A percentile compares a stretch with the other conserved stretches of the same genome.
Evolutionary conservation across 2,329 filamentous ascomycete species (phyloP).

Genomic region (Hymenotorrendiella dingleyae): DNA sequence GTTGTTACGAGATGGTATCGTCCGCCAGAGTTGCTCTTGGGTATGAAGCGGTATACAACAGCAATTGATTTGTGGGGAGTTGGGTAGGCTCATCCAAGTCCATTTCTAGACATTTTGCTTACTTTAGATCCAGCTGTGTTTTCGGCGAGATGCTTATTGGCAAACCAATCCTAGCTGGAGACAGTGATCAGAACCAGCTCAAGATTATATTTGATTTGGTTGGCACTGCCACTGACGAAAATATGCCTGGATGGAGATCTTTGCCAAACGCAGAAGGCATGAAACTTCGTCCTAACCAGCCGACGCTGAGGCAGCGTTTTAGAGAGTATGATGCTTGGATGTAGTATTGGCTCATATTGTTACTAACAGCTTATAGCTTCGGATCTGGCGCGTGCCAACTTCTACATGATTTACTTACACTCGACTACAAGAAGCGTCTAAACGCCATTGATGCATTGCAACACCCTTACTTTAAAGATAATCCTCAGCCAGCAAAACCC

Average conservation of each 20-base stretch:
- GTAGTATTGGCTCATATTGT: conserved; percentile 8
- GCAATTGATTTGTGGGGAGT: conserved; percentile 99
- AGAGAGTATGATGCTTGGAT: conserved; percentile 49
- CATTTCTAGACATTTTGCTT: conserved; percentile 21
- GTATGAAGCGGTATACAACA: conserved; percentile 87
- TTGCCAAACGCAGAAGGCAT: conserved; percentile 77
- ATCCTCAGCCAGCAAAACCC: conserved; percentile 72
- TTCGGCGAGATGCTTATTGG: conserved; percentile 97
- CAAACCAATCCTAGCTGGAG: conserved; percentile 86
- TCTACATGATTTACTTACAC: conserved; percentile 72
- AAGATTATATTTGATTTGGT: conserved; percentile 92
- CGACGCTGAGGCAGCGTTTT: conserved; percentile 70
- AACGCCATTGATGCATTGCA: conserved; percentile 92
- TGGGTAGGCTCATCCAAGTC: conserved; percentile 53
- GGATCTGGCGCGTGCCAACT: conserved; percentile 71
- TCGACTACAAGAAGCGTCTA: conserved; percentile 83
- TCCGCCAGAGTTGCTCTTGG: conserved; percentile 84
- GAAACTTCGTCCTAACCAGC: conserved; percentile 51
- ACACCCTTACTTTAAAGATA: conserved; percentile 82
- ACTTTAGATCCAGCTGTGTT: conserved; percentile 60
- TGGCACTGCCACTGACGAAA: conserved; percentile 81
- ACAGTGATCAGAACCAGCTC: conserved; percentile 82
- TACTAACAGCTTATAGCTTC: conserved; percentile 39
- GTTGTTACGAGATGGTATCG: conserved; percentile 98
- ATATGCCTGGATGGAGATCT: conserved; percentile 83